Evolutionary conservation across 768 basidiomycete species (phyloP).

Genomic region (Suillus paluster): DNA sequence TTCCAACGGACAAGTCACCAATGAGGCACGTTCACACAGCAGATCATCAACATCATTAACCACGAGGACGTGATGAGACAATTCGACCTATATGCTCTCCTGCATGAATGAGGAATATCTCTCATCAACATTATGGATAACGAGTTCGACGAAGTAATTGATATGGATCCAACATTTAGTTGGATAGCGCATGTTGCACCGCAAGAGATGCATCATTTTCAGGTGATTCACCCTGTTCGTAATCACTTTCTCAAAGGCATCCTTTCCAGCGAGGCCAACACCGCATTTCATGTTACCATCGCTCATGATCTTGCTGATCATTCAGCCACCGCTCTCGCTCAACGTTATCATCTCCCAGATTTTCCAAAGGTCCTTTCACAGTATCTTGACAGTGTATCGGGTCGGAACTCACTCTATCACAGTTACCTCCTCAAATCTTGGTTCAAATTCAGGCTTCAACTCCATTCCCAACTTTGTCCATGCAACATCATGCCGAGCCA

Average conservation of each 20-base stretch:
- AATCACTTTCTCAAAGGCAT: constrained; percentile 34
- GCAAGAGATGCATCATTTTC: no score
- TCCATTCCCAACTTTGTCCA: neutral
- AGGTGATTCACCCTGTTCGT: no score
- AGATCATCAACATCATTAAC: constrained; percentile 32
- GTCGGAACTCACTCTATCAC: constrained; percentile 28
- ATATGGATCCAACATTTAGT: no score
- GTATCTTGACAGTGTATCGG: constrained; percentile 31
- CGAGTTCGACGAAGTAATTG: no score
- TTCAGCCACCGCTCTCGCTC: neutral
- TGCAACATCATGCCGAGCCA: neutral
- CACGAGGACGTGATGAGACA: no score
- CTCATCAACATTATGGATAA: no score
- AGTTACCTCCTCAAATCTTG: neutral
- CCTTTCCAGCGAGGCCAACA: constrained; percentile 5
- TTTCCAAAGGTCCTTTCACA: neutral
- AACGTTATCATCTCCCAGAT: neutral
- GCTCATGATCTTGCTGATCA: neutral
- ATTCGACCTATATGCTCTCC: no score
- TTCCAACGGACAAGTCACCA: constrained; percentile 24
- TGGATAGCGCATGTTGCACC: no score
- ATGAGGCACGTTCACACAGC: constrained; percentile 35
- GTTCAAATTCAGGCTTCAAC: neutral
- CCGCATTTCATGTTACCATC: constrained; percentile 22
- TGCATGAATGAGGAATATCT: no score